These are phyloP conservation scores for Pseudocercospora ulei DNA, from an alignment of 2,329 filamentous ascomycete species.

Conservation along the genomic window DNA sequence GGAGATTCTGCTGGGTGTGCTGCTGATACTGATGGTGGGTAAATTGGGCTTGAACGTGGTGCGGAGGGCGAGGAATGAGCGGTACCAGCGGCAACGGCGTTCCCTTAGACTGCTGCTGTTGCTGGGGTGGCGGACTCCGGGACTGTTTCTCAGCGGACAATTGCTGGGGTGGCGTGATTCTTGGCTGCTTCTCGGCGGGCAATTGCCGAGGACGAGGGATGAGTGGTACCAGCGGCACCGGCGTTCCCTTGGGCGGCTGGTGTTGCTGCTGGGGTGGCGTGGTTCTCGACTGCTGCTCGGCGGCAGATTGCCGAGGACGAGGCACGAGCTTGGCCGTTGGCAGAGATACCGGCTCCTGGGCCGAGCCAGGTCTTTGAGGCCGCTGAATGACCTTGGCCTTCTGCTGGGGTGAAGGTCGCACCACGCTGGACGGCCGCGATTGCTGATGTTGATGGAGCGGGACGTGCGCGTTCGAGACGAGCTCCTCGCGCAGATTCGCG, in stretches of 20 bases:
- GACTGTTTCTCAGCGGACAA: neutral
- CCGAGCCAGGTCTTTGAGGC: neutral
- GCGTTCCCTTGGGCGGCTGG: conserved; percentile 2
- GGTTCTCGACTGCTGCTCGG: too few relatives aligned
- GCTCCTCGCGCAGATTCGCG: neutral
- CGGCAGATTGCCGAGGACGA: too few relatives aligned
- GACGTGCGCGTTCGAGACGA: neutral
- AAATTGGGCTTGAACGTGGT: conserved; percentile 6
- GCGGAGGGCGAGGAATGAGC: conserved; percentile 7
- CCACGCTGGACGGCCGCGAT: neutral
- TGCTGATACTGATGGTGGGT: conserved; percentile 13
- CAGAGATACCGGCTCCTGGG: neutral
- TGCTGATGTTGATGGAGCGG: neutral
- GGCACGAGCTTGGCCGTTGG: too few relatives aligned
- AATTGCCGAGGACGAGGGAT: conserved; percentile 6
- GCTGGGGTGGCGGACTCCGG: neutral
- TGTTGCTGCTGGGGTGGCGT: too few relatives aligned
- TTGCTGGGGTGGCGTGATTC: too few relatives aligned
- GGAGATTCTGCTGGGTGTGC: conserved; percentile 11
- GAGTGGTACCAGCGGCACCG: conserved; percentile 8
- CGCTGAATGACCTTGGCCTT: conserved; percentile 1
- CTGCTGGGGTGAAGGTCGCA: conserved; percentile 2
- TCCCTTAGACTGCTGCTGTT: conserved; percentile 3
- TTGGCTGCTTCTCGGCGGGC: too few relatives aligned
- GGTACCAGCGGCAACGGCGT: conserved; percentile 11